Conservation (phyloP, 805 yeast genomes). For the Lipomyces orientalis region DNA sequence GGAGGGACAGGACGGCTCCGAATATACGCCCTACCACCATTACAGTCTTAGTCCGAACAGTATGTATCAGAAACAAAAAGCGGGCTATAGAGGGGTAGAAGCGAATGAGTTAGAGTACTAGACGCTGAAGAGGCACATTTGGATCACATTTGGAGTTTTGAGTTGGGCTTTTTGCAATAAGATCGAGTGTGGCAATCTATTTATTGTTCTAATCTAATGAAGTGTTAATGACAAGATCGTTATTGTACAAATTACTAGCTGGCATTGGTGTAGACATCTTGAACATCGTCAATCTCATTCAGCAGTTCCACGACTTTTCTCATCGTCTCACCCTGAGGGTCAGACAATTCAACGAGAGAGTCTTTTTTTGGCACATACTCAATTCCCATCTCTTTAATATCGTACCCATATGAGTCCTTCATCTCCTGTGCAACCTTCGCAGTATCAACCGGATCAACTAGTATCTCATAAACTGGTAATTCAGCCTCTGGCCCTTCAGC, state of each 20-base stretch:
- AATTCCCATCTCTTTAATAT: slow-evolving; percentile 72
- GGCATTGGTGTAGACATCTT: slow-evolving; percentile 73
- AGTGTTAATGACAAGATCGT: neutral
- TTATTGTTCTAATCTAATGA: neutral
- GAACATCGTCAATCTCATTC: slow-evolving; percentile 84
- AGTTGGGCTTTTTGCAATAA: neutral
- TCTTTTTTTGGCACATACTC: slow-evolving; percentile 70
- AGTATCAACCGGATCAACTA: slow-evolving; percentile 69
- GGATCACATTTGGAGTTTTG: slow-evolving; percentile 2
- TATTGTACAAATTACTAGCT: slow-evolving; percentile 3
- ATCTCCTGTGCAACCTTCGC: slow-evolving; percentile 64
- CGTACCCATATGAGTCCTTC: slow-evolving; percentile 56
- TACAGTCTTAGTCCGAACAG: neutral
- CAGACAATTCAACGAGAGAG: slow-evolving; percentile 59
- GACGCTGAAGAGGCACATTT: neutral
- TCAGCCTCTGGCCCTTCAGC: slow-evolving; percentile 48
- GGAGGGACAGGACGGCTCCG: neutral
- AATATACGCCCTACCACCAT: slow-evolving; percentile 1
- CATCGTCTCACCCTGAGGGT: slow-evolving; percentile 57
- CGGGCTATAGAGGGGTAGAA: neutral
- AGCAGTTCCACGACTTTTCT: slow-evolving; percentile 64
- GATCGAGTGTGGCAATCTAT: neutral
- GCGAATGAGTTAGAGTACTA: slow-evolving; percentile 6
- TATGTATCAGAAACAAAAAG: slow-evolving; percentile 1
- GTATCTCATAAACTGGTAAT: slow-evolving; percentile 51